These are phyloP conservation scores for Chionographis japonica DNA, from an alignment of 106 monocot species.

Conservation along the genomic window DNA sequence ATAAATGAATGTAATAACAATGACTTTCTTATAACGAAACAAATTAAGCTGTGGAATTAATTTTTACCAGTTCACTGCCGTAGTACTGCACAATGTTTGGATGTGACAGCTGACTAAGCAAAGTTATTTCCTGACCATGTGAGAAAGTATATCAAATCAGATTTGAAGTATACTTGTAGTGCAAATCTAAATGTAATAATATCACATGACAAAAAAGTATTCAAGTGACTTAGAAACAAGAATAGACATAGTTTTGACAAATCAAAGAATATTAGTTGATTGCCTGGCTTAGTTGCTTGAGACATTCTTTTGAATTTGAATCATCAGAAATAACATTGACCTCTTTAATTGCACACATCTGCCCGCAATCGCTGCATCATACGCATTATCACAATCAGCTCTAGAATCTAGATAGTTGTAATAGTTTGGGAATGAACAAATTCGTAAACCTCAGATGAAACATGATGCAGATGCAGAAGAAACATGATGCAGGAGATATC, in stretches of 20 bases:
- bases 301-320: slow-evolving; percentile 86
- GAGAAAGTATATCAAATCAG: slow-evolving; percentile 1
- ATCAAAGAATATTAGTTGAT: neutral
- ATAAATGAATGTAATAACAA: too few species aligned
- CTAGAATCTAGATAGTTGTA: neutral
- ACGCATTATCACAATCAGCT: slow-evolving; percentile 2
- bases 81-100: slow-evolving; percentile 86
- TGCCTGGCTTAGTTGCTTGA: slow-evolving; percentile 87
- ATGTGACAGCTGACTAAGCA: slow-evolving; percentile 85
- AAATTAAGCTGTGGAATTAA: neutral
- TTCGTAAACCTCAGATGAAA: neutral
- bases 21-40: too few species aligned
- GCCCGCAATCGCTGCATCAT: slow-evolving; percentile 77
- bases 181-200: neutral
- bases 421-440: neutral
- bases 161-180: neutral
- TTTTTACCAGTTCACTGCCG: slow-evolving; percentile 83
- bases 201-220: neutral
- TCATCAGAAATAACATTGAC: slow-evolving; percentile 83
- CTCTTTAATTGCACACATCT: slow-evolving; percentile 98
- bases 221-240: neutral
- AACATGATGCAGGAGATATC: neutral
- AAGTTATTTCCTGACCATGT: slow-evolving; percentile 66
- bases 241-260: neutral
- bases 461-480: neutral